Percentiles rank a stretch among this genome's conserved stretches.
Evolutionary conservation across 2,329 filamentous ascomycete species (phyloP).

Genomic region (Sordariomycetes sp.): DNA sequence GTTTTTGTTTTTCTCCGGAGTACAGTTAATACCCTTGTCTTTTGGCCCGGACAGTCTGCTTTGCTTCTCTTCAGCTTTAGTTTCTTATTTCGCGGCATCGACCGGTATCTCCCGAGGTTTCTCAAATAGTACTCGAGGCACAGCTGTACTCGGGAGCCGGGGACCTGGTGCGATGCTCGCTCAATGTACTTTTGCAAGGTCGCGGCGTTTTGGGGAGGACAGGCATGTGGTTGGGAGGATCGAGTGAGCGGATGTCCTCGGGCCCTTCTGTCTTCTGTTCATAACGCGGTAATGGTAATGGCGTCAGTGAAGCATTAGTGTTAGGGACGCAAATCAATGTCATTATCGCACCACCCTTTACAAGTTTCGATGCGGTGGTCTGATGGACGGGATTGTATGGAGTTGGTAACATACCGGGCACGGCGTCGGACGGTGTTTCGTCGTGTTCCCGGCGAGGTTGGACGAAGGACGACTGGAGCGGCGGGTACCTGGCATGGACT

Average conservation of each 20-base stretch:
- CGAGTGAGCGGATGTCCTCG: not conserved
- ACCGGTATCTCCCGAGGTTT: not conserved
- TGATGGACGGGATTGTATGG: not conserved
- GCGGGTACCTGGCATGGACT: not conserved
- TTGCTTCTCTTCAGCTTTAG: not conserved
- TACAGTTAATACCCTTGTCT: constrained; percentile 2
- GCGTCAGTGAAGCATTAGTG: not conserved
- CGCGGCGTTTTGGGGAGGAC: not conserved
- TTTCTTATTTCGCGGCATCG: not conserved
- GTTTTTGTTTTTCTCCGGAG: not conserved
- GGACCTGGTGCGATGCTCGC: not conserved
- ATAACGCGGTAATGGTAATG: not conserved
- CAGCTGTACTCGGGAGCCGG: not conserved
- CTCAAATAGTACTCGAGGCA: not conserved
- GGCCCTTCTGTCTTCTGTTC: not conserved
- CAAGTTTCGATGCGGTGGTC: not conserved
- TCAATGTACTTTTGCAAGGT: not conserved
- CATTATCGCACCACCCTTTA: not conserved
- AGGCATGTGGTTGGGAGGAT: not conserved
- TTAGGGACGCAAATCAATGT: not conserved
- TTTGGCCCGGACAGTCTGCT: not conserved
- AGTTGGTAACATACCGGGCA: not conserved
- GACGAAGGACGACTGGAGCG: not conserved
- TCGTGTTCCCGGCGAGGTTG: not conserved
- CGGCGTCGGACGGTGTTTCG: not conserved